Evolutionary conservation across 2,329 filamentous ascomycete species (phyloP).

Genomic region (Hypoxylon sp.): DNA sequence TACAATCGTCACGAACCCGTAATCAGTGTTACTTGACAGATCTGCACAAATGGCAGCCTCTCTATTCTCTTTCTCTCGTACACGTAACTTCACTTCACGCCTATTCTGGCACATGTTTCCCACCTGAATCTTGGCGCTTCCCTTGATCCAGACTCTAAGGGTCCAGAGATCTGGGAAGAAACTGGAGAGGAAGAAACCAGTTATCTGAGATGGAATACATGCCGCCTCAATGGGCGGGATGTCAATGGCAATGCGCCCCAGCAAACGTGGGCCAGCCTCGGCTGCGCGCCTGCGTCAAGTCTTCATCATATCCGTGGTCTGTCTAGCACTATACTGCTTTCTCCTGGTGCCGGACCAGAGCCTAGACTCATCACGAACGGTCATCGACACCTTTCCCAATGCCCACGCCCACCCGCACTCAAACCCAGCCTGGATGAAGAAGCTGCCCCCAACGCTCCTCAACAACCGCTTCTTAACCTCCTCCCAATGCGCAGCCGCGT

Average conservation of each 20-base stretch:
- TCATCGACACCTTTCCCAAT: slow-evolving; percentile 34
- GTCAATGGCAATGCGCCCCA: slow-evolving; percentile 26
- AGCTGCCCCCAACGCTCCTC: slow-evolving; percentile 44
- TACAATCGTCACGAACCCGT: slow-evolving; percentile 3
- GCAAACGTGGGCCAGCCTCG: slow-evolving; percentile 30
- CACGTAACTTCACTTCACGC: background rate
- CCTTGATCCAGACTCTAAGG: background rate
- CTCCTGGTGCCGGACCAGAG: slow-evolving; percentile 47
- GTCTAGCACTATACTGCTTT: slow-evolving; percentile 52
- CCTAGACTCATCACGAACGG: slow-evolving; percentile 38
- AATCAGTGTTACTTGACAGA: slow-evolving; percentile 34
- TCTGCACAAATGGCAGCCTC: slow-evolving; percentile 22
- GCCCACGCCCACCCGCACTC: slow-evolving; percentile 10
- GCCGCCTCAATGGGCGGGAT: slow-evolving; percentile 25
- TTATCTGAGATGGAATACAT: slow-evolving; percentile 30
- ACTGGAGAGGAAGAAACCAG: background rate
- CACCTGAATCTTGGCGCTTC: background rate
- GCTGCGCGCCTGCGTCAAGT: slow-evolving; percentile 49
- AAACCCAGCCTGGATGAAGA: slow-evolving; percentile 2
- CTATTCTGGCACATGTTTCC: slow-evolving; percentile 3
- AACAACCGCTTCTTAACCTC: slow-evolving; percentile 59
- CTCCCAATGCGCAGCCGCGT: slow-evolving; percentile 60
- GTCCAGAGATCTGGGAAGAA: background rate
- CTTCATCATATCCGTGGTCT: slow-evolving; percentile 49
- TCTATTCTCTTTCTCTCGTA: background rate